Evolutionary conservation across 768 basidiomycete genomes (phyloP), one percentile per base, ranked within the genome.

Genomic region (Auriscalpium orientale): DNA sequence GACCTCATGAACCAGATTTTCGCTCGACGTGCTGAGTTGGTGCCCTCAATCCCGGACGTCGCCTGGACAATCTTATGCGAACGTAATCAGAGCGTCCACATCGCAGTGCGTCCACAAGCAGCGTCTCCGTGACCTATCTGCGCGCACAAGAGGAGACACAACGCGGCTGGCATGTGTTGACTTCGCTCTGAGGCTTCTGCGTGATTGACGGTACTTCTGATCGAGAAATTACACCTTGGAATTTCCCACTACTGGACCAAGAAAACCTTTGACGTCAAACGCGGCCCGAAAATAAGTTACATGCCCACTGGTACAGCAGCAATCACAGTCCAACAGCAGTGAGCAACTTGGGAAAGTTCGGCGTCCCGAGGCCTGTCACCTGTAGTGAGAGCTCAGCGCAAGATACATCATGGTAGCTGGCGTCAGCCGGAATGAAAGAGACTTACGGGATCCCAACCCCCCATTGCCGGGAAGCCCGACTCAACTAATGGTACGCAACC

Each of bases 1-100:
- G 79, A 82, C 51, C 73, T 93, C 33, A 87, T 91, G 82, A 79
- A 82, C 51, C 85, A 88, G 60, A 81, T 92, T 51, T 87, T 91
- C 57, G 66, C 74, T 49, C 81, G 86, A 37, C 79, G 83, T 49
- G 74, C 77, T 9, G 83, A 87, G 52, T 74, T 69, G 53, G 67
- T 79, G 11, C 77, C 85, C 18, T 54, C 75, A 4, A 72, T 92
- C 46, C 84, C 87, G 91, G 90, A 67, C 62, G 87, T 73, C n/a
- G n/a, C n/a, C n/a, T n/a, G n/a, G n/a, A n/a, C n/a, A n/a, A n/a
- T n/a, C n/a, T n/a, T n/a, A n/a, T n/a, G n/a, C n/a, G n/a, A n/a
- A n/a, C 22, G 22, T 5, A 5, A 28, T 28, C 22, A 28, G 3
- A 28, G 22, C 5, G 22, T 28, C 22, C 22, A 28, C 22, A 28